A percentile compares a stretch with the other conserved stretches of the same genome.
These are phyloP conservation scores for Acanthamoeba healyi DNA, from an alignment of 208 protist genomes.

Conservation along the genomic window DNA sequence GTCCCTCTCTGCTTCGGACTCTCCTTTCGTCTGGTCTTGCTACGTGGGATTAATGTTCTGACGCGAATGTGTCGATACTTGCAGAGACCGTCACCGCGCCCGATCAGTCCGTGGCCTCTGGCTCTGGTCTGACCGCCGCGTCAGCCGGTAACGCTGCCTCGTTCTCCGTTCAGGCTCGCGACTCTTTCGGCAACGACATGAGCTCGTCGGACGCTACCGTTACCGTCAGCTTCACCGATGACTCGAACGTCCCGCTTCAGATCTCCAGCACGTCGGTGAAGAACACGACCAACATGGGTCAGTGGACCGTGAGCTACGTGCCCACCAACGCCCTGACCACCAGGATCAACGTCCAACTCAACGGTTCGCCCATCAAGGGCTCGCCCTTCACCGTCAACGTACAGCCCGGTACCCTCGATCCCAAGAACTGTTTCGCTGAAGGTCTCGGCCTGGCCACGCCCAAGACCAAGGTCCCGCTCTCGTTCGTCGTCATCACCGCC, in stretches of 20 bases:
- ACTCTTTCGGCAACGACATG: slow-evolving; percentile 53
- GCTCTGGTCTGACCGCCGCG: neutral
- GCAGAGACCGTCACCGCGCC: neutral
- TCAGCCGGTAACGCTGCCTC: neutral
- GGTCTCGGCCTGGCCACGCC: neutral
- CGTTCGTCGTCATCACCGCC: slow-evolving; percentile 29
- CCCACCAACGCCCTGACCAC: neutral
- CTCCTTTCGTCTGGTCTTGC: too few relatives aligned
- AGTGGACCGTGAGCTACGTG: slow-evolving; percentile 13
- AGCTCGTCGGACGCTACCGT: neutral
- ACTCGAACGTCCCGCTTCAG: neutral
- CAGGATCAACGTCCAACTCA: neutral
- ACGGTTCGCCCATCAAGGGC: neutral
- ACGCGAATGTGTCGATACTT: too few relatives aligned
- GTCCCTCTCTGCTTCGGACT: too few relatives aligned
- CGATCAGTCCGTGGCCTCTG: neutral
- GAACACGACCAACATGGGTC: neutral
- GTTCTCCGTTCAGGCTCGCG: slow-evolving; percentile 54
- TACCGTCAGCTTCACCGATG: slow-evolving; percentile 31
- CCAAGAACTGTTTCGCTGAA: slow-evolving; percentile 31
- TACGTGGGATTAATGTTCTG: too few relatives aligned
- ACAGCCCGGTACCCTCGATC: neutral
- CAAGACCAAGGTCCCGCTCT: neutral
- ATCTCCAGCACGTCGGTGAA: neutral
- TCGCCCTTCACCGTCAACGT: slow-evolving; percentile 56